Evolutionary conservation across 495 filamentous ascomycete genomes (phyloP).

Genomic region (Chaetomium cochliodes): DNA sequence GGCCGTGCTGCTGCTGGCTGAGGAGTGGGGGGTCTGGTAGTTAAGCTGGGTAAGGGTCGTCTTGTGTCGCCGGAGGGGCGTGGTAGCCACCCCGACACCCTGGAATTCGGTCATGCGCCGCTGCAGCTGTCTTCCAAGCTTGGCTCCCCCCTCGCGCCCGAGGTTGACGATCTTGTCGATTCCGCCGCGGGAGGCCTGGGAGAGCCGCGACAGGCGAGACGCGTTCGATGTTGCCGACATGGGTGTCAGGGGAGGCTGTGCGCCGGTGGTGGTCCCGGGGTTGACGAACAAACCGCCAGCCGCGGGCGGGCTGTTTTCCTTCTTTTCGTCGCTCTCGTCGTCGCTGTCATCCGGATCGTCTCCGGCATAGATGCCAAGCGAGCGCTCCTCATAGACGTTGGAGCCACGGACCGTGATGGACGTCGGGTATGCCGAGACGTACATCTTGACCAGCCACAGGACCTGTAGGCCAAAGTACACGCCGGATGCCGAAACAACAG

Average conservation of each 20-base stretch:
- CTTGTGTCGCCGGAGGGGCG: background rate
- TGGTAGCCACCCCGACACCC: slow-evolving; percentile 10
- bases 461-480: slow-evolving; percentile 72
- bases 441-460: slow-evolving; percentile 91
- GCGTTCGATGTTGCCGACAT: slow-evolving; percentile 32
- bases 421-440: slow-evolving; percentile 74
- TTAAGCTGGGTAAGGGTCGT: background rate
- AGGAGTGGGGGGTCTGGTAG: background rate
- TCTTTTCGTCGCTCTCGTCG: slow-evolving; percentile 22
- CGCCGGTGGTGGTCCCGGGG: background rate
- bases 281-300: slow-evolving; percentile 2
- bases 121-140: slow-evolving; percentile 66
- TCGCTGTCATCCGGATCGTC: slow-evolving; percentile 32
- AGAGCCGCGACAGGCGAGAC: slow-evolving; percentile 8
- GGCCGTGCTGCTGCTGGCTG: slow-evolving; percentile 15
- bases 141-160: slow-evolving; percentile 29
- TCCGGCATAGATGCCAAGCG: slow-evolving; percentile 64
- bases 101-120: slow-evolving; percentile 22
- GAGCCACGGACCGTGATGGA: slow-evolving; percentile 68
- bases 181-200: slow-evolving; percentile 1
- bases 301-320: background rate
- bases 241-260: slow-evolving; percentile 11
- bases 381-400: slow-evolving; percentile 66
- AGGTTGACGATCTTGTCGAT: slow-evolving; percentile 30
- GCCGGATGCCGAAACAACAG: slow-evolving; percentile 69